phyloP scores from a whole-genome alignment of 768 basidiomycete species.

The Leucosporidium scottii region DNA sequence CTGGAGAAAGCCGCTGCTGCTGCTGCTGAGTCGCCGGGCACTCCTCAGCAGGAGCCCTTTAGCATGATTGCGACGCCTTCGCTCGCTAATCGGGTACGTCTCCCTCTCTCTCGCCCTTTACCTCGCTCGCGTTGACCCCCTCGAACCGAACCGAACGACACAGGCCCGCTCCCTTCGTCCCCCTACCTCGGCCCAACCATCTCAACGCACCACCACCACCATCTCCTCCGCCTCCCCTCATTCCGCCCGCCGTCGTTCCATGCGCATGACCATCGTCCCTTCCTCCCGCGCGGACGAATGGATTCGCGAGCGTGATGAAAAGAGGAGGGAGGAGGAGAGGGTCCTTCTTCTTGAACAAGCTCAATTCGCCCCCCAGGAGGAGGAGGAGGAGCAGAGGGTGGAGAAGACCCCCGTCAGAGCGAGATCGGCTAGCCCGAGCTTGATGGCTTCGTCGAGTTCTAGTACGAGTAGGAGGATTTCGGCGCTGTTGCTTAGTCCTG shows the following conservation, averaged over 20 bases:
- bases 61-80: neutral
- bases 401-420: too few species aligned
- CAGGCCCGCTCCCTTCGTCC: neutral
- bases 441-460: neutral
- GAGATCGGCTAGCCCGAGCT: too few species aligned
- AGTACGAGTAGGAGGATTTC: neutral
- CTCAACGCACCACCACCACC: neutral
- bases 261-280: slow-evolving; percentile 2
- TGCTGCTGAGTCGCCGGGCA: neutral
- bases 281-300: neutral
- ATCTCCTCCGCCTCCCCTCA: neutral
- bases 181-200: neutral
- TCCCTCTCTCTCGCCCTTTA: neutral
- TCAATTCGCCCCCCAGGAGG: too few species aligned
- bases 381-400: too few species aligned
- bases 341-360: too few species aligned
- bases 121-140: neutral
- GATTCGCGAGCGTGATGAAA: neutral
- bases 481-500: neutral
- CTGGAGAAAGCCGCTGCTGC: neutral
- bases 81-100: neutral
- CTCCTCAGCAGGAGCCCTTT: neutral
- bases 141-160: too few species aligned
- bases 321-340: too few species aligned
- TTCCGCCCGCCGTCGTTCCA: neutral